These are phyloP conservation scores for Nemophila menziesii DNA, from an alignment of 257 asterid genomes.

Conservation along the genomic window DNA sequence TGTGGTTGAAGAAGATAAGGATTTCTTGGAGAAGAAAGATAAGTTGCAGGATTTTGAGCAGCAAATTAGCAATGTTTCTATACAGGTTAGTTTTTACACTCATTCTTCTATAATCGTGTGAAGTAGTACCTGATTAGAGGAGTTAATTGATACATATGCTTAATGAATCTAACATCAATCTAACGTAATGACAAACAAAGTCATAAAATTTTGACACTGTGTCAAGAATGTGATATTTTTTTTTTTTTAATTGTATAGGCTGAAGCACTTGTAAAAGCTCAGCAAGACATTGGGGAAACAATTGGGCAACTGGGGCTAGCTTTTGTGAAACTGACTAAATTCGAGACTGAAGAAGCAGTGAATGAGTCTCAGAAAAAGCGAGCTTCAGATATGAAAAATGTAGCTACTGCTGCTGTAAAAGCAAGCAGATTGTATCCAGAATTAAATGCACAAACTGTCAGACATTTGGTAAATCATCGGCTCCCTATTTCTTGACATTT, in stretches of 20 bases:
- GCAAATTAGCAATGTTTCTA: constrained; percentile 2
- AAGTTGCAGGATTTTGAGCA: constrained; percentile 9
- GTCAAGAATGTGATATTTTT: too few relatives aligned
- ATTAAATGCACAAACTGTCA: constrained; percentile 83
- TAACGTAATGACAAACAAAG: too few relatives aligned
- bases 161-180: too few relatives aligned
- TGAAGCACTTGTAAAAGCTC: constrained; percentile 81
- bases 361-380: constrained; percentile 72
- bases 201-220: too few relatives aligned
- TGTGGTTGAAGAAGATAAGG: constrained; percentile 7
- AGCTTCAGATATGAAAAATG: constrained; percentile 80
- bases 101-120: too few relatives aligned
- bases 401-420: constrained; percentile 92
- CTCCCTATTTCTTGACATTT: too few relatives aligned
- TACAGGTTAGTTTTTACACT: constrained; percentile 3
- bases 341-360: constrained; percentile 81
- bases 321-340: constrained; percentile 83
- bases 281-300: constrained; percentile 95
- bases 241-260: constrained; percentile 39
- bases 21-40: constrained; percentile 4
- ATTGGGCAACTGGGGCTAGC: constrained; percentile 92
- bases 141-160: too few relatives aligned
- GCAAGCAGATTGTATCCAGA: constrained; percentile 93
- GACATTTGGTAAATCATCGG: constrained; percentile 58
- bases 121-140: too few relatives aligned